Evolutionary conservation across 2,329 filamentous ascomycete species (phyloP), one percentile per base, ranked within the genome.

Genomic region (Penicillium olsonii): DNA sequence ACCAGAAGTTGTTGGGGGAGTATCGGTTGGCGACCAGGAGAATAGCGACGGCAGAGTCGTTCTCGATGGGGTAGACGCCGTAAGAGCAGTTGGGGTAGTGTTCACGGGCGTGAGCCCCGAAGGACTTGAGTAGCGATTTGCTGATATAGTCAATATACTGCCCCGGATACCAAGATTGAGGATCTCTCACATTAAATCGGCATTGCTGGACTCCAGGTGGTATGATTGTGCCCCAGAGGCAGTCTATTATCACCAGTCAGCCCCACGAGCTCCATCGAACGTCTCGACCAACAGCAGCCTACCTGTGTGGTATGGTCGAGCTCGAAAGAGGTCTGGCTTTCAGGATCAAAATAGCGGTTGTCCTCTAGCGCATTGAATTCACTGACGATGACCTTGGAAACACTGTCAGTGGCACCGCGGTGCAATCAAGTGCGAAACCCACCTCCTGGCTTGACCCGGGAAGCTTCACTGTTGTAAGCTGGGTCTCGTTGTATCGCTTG

Each of bases 1-100:
- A 91, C 91, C 94, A 97, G 80, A 91, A 99, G 80, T 99, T 99
- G 70, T 92, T 90, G 7, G 95, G 94, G 64, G 89, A 95, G 78
- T 97, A 97, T 73, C 96, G 96, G 78, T 94, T 96, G 48, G 92
- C 89, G 41, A 96, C 92, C 42, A 96, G 84, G 46, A 95, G 74
- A 56, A 96, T 79, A 40, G 91, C 90, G 52, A 97, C 74, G 62
- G 85, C 84, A 22, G 83, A 82, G 69, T 92, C 88, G 56, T 87
- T 79, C 61, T 90, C 83, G 60, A 84, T 85, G 10, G 92, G 90
- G 70, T 89, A 96, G 41, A 90, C 89, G 59, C 92, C 90, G 60
- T 87, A 87, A 11, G 88, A 84, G 45, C 87, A 87, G 63, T 84
- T 87, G 9, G 90, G 85, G 69, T 92, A 99, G 76, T 99, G 94